Base-by-base conservation (phyloP, 164 flowering plant species). In the Berberis vulgaris region DNA sequence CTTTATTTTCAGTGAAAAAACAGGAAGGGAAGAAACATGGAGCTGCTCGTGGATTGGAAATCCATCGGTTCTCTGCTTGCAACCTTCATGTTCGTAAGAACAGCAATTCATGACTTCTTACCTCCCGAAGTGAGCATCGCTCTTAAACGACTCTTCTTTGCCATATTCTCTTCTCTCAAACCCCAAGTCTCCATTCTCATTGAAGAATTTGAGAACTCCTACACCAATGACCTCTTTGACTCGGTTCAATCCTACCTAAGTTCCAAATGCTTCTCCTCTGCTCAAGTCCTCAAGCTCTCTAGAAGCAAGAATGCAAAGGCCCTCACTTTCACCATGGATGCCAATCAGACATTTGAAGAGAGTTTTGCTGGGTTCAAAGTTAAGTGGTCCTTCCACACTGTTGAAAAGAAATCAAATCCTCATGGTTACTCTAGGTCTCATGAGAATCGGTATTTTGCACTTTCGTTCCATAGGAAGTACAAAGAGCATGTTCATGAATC, bases 41-140 rank as follows among this genome's bases (percentile, higher is more conserved):
- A 72, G 42, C 1, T 64, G 26, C n/a, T 72, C 9, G 6, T 72
- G 44, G 75, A 75, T 39, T 75, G 78, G 78, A 69, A 75, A 47
- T 75, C 78, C 5, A 41, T 75, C 0, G 71, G 75, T 53, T 75
- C 78, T 42, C 8, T 72, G 1, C 43, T 75, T 1, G 78, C 78
- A 41, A 71, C 78, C 39, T 26, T 71, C 47, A 55, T 75, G 66
- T 67, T 75, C 57, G 38, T 75, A 2, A 53, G 73, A 42, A 60
- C 75, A 2, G 62, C 66, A 2, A 60, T 75, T 26, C 53, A 49
- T 7, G 71, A 75, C n/a, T 75, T 72, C 58, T 54, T 75, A 1
- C 78, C 78, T 4, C 78, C 75, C 1, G 71, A 72, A 61, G 26
- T 75, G 7, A 41, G 47, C 60, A 55, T 61, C 7, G 49, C 47